Evolutionary conservation across 352 stramenopile species (phyloP).

Genomic region (Vaucheria bursata): DNA sequence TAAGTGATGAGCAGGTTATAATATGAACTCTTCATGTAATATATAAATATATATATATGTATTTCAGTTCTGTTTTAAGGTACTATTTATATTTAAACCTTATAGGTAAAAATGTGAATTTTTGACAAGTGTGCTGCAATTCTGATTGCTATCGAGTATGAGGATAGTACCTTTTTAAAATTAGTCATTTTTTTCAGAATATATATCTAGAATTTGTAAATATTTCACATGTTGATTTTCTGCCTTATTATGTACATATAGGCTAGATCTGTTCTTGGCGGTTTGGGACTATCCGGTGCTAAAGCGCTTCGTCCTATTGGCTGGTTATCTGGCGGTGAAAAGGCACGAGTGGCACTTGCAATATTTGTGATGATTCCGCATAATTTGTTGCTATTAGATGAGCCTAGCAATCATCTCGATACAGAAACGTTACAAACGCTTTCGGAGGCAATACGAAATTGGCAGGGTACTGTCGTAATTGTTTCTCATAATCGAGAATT

Average conservation of each 20-base stretch:
- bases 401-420: conserved; percentile 33
- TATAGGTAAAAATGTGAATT: too few relatives aligned
- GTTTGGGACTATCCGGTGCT: conserved; percentile 59
- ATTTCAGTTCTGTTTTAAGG: too few relatives aligned
- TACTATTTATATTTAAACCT: too few relatives aligned
- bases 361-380: conserved; percentile 67
- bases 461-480: conserved; percentile 46
- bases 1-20: conserved; percentile 58
- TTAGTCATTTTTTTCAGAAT: not conserved
- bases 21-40: not conserved
- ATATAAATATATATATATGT: not conserved
- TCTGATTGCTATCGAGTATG: too few relatives aligned
- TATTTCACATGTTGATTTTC: not conserved
- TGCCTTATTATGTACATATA: not conserved
- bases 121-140: too few relatives aligned
- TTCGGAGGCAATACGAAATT: conserved; percentile 38
- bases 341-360: conserved; percentile 65
- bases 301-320: conserved; percentile 69
- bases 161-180: not conserved
- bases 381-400: conserved; percentile 68
- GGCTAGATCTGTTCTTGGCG: too few relatives aligned
- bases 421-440: conserved; percentile 32
- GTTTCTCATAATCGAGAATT: conserved; percentile 46
- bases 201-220: not conserved
- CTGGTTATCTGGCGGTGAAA: conserved; percentile 88